Evolutionary conservation across 768 basidiomycete genomes (phyloP), one percentile per base, ranked within the genome.

Genomic region (Dentipellis fragilis): DNA sequence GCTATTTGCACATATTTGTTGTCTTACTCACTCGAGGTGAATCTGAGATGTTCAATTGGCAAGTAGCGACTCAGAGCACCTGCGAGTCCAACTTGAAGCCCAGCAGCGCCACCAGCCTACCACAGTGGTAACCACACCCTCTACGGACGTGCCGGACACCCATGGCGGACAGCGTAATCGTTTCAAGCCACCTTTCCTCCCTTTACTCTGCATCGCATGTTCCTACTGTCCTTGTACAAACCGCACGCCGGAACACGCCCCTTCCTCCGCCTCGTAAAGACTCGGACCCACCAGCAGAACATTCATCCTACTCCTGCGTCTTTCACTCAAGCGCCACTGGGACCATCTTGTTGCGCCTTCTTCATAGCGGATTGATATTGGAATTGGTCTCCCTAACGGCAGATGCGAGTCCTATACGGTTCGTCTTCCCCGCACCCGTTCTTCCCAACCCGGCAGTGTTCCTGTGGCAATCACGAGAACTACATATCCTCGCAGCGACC

Each of bases 341-440:
- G 14, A 77, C 84, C 50, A 75, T 93, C 53, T 77, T 92, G 52
- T 68, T 85, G 49, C 85, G 92, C 57, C 77, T 90, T 48, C 73
- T 92, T 54, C 85, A 92, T 58, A 81, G 78, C 47, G 85, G 84
- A 22, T 69, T 82, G 59, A 83, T 90, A 51, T 68, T 91, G 45
- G 89, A 93, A 64, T 79, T 94, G 48, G 65, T 83, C 38, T 88
- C 89, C n/a, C 72, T 91, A 47, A 80, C 87, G 5, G 75, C 78
- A 1, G 72, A 80, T 59, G 72, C 83, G 2, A 73, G 78, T 35
- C 83, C 89, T 16, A 77, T 92, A 59, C 83, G 89, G 56, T 81
- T 93, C 66, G 75, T 87, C 60, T 89, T 91, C 62, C 89, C 89
- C 38, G 80, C 86, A 10, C 65, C 78, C 38, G 68, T 93, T 51